Evolutionary conservation across 2,329 filamentous ascomycete species (phyloP).

Genomic region (Verticillium alfalfae): DNA sequence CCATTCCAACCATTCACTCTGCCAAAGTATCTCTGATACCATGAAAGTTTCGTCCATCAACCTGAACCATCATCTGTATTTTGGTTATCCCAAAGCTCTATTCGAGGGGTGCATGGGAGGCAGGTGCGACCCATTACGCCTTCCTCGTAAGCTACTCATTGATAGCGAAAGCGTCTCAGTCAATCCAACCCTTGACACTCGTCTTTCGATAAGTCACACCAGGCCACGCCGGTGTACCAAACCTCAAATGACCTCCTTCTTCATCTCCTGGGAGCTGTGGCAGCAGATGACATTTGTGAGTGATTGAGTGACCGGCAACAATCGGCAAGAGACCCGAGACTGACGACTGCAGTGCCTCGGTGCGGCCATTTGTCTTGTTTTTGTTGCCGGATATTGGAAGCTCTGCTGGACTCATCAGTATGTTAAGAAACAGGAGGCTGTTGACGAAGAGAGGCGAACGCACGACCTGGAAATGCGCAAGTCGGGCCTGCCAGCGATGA

Average conservation of each 20-base stretch:
- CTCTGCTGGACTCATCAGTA: constrained; percentile 56
- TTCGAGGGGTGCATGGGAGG: not conserved
- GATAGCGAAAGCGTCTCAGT: no score
- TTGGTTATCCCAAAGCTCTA: not conserved
- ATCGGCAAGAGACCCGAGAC: no score
- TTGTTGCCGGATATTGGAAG: constrained; percentile 63
- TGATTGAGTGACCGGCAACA: constrained; percentile 14
- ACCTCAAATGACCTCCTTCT: constrained; percentile 43
- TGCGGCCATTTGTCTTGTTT: constrained; percentile 63
- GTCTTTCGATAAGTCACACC: no score
- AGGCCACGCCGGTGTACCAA: not conserved
- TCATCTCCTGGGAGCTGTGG: constrained; percentile 72
- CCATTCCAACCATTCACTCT: not conserved
- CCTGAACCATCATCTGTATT: not conserved
- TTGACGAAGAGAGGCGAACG: constrained; percentile 61
- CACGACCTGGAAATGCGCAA: constrained; percentile 47
- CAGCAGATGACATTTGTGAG: constrained; percentile 86
- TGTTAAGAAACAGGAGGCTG: constrained; percentile 51
- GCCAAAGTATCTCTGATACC: not conserved
- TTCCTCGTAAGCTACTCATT: not conserved
- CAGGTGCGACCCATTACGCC: not conserved
- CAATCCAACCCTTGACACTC: no score
- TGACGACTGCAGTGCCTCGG: constrained; percentile 57
- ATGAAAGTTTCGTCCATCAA: not conserved
- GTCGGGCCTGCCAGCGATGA: constrained; percentile 40